Evolutionary conservation across 2,329 filamentous ascomycete genomes (phyloP).

Genomic region (Pseudogymnoascus sp.): DNA sequence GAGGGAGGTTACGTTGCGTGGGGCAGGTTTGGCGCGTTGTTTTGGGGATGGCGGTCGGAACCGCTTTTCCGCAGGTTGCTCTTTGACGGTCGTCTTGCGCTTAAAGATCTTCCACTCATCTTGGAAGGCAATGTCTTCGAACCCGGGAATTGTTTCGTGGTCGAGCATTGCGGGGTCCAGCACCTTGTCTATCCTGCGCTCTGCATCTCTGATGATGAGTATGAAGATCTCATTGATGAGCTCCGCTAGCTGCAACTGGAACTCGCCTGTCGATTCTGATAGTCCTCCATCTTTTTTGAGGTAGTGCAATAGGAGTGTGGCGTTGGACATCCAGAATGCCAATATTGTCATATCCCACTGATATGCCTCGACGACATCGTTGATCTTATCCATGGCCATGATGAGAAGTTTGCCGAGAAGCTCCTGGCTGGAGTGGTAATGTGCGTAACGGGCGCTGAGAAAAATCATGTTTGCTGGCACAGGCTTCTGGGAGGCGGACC

Average conservation of each 20-base stretch:
- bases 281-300: constrained; percentile 87
- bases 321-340: constrained; percentile 98
- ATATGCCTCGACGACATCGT: constrained; percentile 86
- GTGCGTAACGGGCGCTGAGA: constrained; percentile 87
- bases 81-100: constrained; percentile 79
- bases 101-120: constrained; percentile 99
- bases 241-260: constrained; percentile 88
- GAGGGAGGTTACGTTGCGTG: constrained; percentile 89
- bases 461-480: constrained; percentile 97
- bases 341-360: constrained; percentile 99
- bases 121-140: constrained; percentile 94
- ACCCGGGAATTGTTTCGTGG: constrained; percentile 94
- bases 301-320: constrained; percentile 90
- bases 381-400: constrained; percentile 91
- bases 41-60: constrained; percentile 91
- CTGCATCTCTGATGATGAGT: constrained; percentile 90
- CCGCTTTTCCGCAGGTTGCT: constrained; percentile 82
- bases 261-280: constrained; percentile 72
- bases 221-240: constrained; percentile 98
- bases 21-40: constrained; percentile 81
- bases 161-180: constrained; percentile 90
- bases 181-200: constrained; percentile 92
- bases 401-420: constrained; percentile 73
- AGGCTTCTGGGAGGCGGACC: constrained; percentile 93
- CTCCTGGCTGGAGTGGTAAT: constrained; percentile 87